Conservation (phyloP, 1,139 yeast genomes). For the Sugiyamaella paludigena region DNA sequence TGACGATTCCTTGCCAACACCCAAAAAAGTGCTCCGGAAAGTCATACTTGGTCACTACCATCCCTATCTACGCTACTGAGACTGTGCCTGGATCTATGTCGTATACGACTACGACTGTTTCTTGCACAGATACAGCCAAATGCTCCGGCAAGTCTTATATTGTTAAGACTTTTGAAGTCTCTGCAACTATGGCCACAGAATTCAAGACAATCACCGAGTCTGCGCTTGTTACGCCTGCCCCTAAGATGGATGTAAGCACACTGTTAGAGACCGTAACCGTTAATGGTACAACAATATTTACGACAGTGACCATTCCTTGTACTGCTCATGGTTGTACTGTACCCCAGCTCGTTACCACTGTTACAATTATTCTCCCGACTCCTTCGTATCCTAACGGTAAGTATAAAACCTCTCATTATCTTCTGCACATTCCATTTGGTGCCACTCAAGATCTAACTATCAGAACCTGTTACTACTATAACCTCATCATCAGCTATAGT, state of each 20-base stretch:
- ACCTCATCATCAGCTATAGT: slow-evolving; percentile 13
- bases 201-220: too few relatives aligned
- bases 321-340: slow-evolving; percentile 17
- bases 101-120: slow-evolving; percentile 18
- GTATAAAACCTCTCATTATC: too few relatives aligned
- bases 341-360: slow-evolving; percentile 17
- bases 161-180: slow-evolving; percentile 16
- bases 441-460: not conserved
- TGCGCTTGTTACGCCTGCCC: not conserved
- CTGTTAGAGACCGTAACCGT: slow-evolving; percentile 5
- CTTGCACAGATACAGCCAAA: slow-evolving; percentile 15
- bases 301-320: slow-evolving; percentile 24
- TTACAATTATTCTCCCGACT: slow-evolving; percentile 16
- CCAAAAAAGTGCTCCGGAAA: slow-evolving; percentile 14
- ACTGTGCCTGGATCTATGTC: slow-evolving; percentile 5
- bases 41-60: slow-evolving; percentile 12
- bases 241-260: not conserved
- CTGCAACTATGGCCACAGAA: slow-evolving; percentile 1
- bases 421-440: not conserved
- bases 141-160: slow-evolving; percentile 18
- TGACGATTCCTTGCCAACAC: slow-evolving; percentile 14
- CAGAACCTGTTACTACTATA: slow-evolving; percentile 17
- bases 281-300: slow-evolving; percentile 9
- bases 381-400: slow-evolving; percentile 14
- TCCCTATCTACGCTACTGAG: slow-evolving; percentile 9